Base-by-base conservation (phyloP, 768 basidiomycete genomes). In the Xanthoconium stramineum region DNA sequence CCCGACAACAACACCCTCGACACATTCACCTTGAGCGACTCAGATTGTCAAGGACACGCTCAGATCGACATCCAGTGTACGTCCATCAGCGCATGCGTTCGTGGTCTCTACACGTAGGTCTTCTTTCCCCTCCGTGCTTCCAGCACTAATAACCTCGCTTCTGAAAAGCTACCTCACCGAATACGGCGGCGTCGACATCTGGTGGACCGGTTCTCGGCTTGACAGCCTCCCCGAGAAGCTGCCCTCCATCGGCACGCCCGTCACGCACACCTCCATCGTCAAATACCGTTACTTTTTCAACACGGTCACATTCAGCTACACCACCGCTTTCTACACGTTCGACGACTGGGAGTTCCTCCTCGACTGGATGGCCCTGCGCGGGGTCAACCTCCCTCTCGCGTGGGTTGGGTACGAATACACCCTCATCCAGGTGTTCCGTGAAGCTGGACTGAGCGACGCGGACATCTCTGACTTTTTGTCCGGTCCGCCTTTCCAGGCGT, bases 181-280 rank as follows among this genome's bases (percentile, higher is more conserved):
- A 29, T 65, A 68, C 46, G 74, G 68, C 6, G 68, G 70, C 2
- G 72, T 76, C 6, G 76, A 77, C 47, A 77, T 77, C 44, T 77
- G 74, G 72, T 77, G 75, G 76, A 75, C 76, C 2, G 74, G 76
- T 6, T 76, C 76, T 4, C 71, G 75, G 30, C 69, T 77, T 28
- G 54, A 68, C 20, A 47, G 66, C 32, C 66, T 77, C 7, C 67
- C 74, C 5, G 0, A 55, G 1, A 44, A 52, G 17, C 59, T 77
- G 3, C 76, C 76, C 0, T 29, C 59, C 19, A 52, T 77, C 14
- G 70, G 72, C 8, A 52, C 58, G 5, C 66, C 70, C 0, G 50
- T 77, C 46, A 70, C 68, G 7, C 71, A 58, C 40, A 69, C 55
- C 24, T 63, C 76, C 3, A 59, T 77, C 46, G 75, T 76, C 28